A percentile compares a stretch with the other conserved stretches of the same genome.
Conservation (phyloP, 306 rosid genomes). For the Medicago arabica region DNA sequence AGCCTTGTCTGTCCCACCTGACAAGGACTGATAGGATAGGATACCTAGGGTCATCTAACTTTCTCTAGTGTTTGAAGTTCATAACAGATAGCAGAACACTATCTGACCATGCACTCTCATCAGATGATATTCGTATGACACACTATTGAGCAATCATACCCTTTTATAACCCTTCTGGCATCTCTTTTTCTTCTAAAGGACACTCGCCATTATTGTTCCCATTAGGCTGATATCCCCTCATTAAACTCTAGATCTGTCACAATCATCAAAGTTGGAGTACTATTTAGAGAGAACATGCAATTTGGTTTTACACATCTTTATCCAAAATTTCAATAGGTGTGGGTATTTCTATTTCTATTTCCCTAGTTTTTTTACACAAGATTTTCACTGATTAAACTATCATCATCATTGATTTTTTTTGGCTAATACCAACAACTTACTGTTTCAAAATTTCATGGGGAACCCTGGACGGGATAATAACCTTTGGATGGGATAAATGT, state of each 20-base stretch:
- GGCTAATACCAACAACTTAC: background rate
- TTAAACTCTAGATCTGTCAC: background rate
- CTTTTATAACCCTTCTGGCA: background rate
- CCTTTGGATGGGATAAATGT: conserved; percentile 13
- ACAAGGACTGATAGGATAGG: conserved; percentile 7
- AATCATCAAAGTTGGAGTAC: conserved; percentile 18
- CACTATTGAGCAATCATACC: background rate
- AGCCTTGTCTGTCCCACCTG: conserved; percentile 20
- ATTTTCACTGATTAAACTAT: background rate
- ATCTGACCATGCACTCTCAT: conserved; percentile 9
- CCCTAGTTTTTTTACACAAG: background rate
- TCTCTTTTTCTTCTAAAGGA: background rate
- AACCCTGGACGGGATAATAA: conserved; percentile 23
- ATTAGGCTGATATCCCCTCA: conserved; percentile 3
- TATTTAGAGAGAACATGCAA: conserved; percentile 1
- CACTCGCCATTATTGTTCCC: background rate
- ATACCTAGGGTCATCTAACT: conserved; percentile 11
- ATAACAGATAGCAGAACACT: background rate
- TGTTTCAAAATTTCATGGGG: conserved; percentile 16
- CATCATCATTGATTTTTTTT: conserved; percentile 15
- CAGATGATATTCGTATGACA: background rate
- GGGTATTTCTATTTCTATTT: too few species aligned
- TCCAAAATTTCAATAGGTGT: conserved; percentile 21
- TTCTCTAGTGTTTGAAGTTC: conserved; percentile 21
- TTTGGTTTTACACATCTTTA: conserved; percentile 15